Base-by-base conservation (phyloP, 1,139 yeast species). In the Trichomonascaceae sp. region DNA sequence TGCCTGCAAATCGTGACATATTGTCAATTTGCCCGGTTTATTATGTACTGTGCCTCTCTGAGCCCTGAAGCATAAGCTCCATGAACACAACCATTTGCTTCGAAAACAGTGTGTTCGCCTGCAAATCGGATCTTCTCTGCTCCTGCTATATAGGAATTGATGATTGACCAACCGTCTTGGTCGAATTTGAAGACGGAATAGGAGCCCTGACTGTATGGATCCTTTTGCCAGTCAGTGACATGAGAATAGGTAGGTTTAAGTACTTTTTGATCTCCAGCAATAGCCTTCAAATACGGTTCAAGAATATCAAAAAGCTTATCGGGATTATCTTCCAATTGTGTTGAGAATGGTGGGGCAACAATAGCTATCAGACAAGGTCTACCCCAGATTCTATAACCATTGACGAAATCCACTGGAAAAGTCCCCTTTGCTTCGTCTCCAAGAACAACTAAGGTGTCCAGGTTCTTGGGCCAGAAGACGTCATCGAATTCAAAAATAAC, bases 51-150 rank as follows among this genome's bases (percentile, higher is more conserved):
- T 1, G 90, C 93, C 63, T 86, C 95, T 61, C 93, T 76, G 52
- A 66, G 66, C 1, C 95, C 95, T 63, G 89, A 80, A 50, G 70
- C 71, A 79, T 85, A 87, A 0, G 95, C 95, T 10, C 95, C 95
- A 66, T 87, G 91, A 1, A 83, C 88, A 71, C 95, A 87, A 0
- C 95, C 95, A 43, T 84, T 83, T 4, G 91, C 95, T 58, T 84
- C 88, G 61, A 76, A 71, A 20, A 80, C 77, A 1, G 93, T 81
- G 64, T 86, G 95, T 65, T 87, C 95, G 2, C 96, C 95, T 0
- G 93, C 95, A 72, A 87, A 87, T 52, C 93, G 73, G 3, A 87
- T 74, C 1, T 68, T 66, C 15, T 83, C 86, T 49, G 72, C 74
- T 0, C 85, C 85, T 22, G 79, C 78, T 30, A 78, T 74, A 52